These are phyloP conservation scores for Umbelopsis isabellina DNA, from an alignment of 192 early-diverging fungal species.

Conservation along the genomic window DNA sequence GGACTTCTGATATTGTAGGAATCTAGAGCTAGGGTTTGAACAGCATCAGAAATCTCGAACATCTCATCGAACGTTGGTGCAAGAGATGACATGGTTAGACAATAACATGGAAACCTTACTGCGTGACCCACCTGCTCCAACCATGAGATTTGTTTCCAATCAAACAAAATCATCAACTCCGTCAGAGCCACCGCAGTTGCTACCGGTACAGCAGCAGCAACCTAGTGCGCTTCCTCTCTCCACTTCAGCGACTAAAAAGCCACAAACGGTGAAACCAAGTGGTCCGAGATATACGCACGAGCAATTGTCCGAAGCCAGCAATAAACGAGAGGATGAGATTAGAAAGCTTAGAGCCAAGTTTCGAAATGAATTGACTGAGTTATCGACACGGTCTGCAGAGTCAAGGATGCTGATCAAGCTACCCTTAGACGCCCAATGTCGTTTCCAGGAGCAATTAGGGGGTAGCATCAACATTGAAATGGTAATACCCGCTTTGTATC, in stretches of 20 bases:
- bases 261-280: not conserved
- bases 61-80: conserved; percentile 38
- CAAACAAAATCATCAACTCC: not conserved
- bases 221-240: not conserved
- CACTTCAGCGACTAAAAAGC: not conserved
- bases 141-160: conserved; percentile 35
- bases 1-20: conserved; percentile 35
- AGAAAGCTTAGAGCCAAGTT: conserved; percentile 30
- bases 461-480: conserved; percentile 32
- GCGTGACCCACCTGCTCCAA: conserved; percentile 57
- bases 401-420: conserved; percentile 6
- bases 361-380: conserved; percentile 17
- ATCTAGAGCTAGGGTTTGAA: conserved; percentile 65
- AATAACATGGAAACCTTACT: conserved; percentile 63
- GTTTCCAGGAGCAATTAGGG: conserved; percentile 22
- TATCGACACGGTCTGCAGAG: not conserved
- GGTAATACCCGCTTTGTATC: conserved; percentile 40
- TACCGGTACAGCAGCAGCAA: conserved; percentile 3
- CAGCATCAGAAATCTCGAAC: conserved; percentile 36
- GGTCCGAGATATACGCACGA: conserved; percentile 4
- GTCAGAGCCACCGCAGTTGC: not conserved
- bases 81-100: conserved; percentile 63
- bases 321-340: conserved; percentile 20
- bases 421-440: conserved; percentile 15
- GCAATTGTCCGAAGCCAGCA: conserved; percentile 20